Conservation (phyloP, 345 rosid species). For the Acer campestre region DNA sequence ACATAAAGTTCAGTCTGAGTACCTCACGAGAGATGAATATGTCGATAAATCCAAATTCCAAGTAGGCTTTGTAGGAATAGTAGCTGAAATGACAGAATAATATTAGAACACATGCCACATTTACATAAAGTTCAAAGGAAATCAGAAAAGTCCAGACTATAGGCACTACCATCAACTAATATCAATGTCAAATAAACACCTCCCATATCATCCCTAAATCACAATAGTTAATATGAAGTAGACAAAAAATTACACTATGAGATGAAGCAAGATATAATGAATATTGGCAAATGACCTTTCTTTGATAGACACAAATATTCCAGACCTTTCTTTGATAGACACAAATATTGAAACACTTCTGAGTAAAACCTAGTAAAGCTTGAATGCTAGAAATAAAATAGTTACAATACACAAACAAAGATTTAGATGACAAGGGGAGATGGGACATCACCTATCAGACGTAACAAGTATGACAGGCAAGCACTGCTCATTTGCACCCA, state of each 20-base stretch:
- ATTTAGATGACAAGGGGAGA: slow-evolving; percentile 13
- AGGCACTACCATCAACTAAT: not conserved
- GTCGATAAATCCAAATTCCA: slow-evolving; percentile 86
- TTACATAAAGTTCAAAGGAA: not conserved
- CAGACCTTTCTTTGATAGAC: not conserved
- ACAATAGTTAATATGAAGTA: not conserved
- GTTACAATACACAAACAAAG: slow-evolving; percentile 14
- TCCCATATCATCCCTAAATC: not conserved
- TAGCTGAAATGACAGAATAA: slow-evolving; percentile 52
- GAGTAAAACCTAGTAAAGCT: not conserved
- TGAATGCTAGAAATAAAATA: not conserved
- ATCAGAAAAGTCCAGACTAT: not conserved
- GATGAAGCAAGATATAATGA: not conserved
- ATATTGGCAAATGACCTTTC: not conserved
- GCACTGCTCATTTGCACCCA: slow-evolving; percentile 82
- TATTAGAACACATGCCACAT: slow-evolving; percentile 22
- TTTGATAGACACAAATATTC: not conserved
- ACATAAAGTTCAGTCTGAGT: slow-evolving; percentile 19
- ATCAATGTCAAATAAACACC: not conserved
- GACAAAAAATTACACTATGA: not conserved
- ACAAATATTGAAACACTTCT: not conserved
- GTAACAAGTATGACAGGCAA: slow-evolving; percentile 82
- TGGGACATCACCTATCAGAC: slow-evolving; percentile 72
- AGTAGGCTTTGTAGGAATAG: slow-evolving; percentile 79
- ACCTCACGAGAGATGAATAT: slow-evolving; percentile 98